Evolutionary conservation across 495 filamentous ascomycete genomes (phyloP).

Genomic region (Tuber indicum): DNA sequence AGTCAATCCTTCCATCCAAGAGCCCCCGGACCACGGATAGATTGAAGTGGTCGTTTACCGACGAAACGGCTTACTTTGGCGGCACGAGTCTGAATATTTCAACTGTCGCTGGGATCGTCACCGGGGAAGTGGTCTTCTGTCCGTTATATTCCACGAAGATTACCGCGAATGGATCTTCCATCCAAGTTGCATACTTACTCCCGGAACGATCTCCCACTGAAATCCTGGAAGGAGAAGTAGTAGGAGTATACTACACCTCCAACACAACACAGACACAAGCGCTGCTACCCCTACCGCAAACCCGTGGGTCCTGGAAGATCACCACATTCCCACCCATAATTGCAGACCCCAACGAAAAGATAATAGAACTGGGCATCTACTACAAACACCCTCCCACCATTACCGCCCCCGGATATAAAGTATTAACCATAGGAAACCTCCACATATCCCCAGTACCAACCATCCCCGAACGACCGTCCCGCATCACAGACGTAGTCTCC

Average conservation of each 20-base stretch:
- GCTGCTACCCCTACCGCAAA: neutral
- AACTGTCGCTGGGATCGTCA: slow-evolving; percentile 3
- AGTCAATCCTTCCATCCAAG: slow-evolving; percentile 36
- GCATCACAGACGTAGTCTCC: slow-evolving; percentile 16
- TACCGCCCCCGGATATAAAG: neutral
- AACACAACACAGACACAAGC: slow-evolving; percentile 14
- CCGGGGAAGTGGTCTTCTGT: slow-evolving; percentile 14
- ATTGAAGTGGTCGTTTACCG: slow-evolving; percentile 30
- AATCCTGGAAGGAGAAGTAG: slow-evolving; percentile 17
- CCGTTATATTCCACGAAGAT: slow-evolving; percentile 26
- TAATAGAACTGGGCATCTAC: neutral
- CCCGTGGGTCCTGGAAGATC: neutral
- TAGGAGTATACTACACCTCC: slow-evolving; percentile 26
- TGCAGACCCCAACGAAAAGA: neutral
- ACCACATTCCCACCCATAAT: neutral
- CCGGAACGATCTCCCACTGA: slow-evolving; percentile 5
- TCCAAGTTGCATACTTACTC: slow-evolving; percentile 27
- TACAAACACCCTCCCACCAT: neutral
- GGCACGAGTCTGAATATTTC: slow-evolving; percentile 32
- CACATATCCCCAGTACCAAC: neutral
- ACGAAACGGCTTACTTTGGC: slow-evolving; percentile 28
- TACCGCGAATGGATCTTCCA: slow-evolving; percentile 14
- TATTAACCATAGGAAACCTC: neutral
- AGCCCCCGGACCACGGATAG: slow-evolving; percentile 13
- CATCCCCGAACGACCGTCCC: slow-evolving; percentile 10